A percentile compares a stretch with the other conserved stretches of the same genome.
phyloP scores from a whole-genome alignment of 768 basidiomycete species.

The Roridomyces roridus region DNA sequence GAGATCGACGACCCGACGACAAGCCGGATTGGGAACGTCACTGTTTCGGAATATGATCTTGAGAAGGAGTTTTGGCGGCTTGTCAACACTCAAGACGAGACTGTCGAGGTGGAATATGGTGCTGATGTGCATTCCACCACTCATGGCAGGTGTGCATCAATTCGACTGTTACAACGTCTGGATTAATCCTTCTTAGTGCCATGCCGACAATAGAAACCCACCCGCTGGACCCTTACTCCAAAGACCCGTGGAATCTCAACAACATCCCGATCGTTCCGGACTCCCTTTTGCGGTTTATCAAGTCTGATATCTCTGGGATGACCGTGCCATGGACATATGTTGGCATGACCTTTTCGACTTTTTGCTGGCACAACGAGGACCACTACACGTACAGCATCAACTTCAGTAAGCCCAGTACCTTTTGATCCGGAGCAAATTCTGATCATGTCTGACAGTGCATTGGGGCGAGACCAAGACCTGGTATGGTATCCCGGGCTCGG shows the following conservation, averaged over 20 bases:
- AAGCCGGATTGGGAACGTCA: conserved; percentile 61
- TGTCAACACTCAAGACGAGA: conserved; percentile 87
- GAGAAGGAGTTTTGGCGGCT: conserved; percentile 98
- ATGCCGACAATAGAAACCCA: conserved; percentile 97
- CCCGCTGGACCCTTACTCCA: conserved; percentile 84
- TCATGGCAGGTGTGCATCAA: conserved; percentile 83
- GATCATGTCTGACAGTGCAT: conserved; percentile 69
- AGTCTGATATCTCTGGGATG: conserved; percentile 99
- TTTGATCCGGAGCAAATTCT: conserved; percentile 23
- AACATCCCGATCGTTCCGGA: conserved; percentile 94
- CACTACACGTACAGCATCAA: conserved; percentile 98
- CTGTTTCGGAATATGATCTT: conserved; percentile 88
- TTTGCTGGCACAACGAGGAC: conserved; percentile 99
- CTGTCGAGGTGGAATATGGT: conserved; percentile 99
- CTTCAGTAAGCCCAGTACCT: conserved; percentile 67
- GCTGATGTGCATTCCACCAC: conserved; percentile 98
- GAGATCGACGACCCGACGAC: conserved; percentile 54
- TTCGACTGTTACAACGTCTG: neutral
- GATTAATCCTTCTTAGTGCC: conserved; percentile 56
- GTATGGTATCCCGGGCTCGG: conserved; percentile 97
- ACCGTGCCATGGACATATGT: conserved; percentile 99
- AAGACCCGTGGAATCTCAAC: conserved; percentile 97
- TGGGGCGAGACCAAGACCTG: conserved; percentile 99
- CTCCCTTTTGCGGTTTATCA: conserved; percentile 95
- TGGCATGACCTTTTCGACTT: conserved; percentile 98